Base-by-base conservation (phyloP, 2,329 filamentous ascomycete genomes). In the Allantophomopsis cytisporea region DNA sequence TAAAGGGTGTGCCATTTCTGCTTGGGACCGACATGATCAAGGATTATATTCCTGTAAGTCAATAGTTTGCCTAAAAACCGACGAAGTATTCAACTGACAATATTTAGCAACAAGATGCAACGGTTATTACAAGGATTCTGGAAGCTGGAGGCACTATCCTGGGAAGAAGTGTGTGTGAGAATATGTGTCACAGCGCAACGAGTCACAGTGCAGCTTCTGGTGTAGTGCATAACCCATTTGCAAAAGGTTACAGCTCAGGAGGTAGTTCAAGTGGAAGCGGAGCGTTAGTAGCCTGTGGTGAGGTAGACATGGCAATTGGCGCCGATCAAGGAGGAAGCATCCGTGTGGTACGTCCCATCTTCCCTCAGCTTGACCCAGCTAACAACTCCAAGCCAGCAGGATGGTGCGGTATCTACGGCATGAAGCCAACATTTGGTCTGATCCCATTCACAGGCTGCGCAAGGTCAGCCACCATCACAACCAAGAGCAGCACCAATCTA, bases 331-430 rank as follows among this genome's bases (percentile, higher is more conserved):
- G 41, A 15, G 34, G 38, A 12, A 14, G n/a, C 28, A 36, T 43
- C 3, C 20, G 35, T 15, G 23, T 41, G 23, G 23, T 36, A 83
- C 82, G n/a, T 75, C 72, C 31, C 82, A 87, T 51, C 81, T 80
- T 28, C 23, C 13, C 82, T 82, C 23, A 82, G 82, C 41, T 82
- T 74, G 37, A 79, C 88, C 45, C 74, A 83, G 1, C 77, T 88
- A 28, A 28, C 7, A 8, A 3, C 23, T 28, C 23, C 23, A 28
- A 20, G 28, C 84, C 83, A 0, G 65, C 79, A 0, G 71, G 71
- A 7, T 84, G 45, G 3, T 52, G 49, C 37, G 48, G 48, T 1
- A 39, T 49, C 21, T 46, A 47, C 20, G 47, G 49, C 11, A 45
- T 52, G 14, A 52, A 52, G 33, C 43, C 47, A 7, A 52, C 48